Conservation (phyloP, 1,139 yeast species). For the Sugiyamaella novakii region DNA sequence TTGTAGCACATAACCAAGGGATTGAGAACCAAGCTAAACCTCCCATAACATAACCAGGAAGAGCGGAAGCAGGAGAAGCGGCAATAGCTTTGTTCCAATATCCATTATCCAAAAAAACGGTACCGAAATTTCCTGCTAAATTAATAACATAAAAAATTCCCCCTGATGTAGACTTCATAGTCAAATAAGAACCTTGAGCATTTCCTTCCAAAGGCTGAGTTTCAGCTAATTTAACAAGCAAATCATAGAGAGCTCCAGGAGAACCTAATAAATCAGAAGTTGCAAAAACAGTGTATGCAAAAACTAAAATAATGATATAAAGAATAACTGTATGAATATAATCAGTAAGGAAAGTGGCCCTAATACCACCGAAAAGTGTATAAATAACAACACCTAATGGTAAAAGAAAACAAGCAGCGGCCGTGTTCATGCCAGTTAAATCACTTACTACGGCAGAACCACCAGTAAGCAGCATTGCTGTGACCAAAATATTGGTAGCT, state of each 20-base stretch:
- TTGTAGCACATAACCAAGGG: conserved; percentile 78
- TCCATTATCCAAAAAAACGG: conserved; percentile 86
- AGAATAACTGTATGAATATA: conserved; percentile 68
- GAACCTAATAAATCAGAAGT: conserved; percentile 73
- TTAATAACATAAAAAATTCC: conserved; percentile 85
- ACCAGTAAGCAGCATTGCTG: conserved; percentile 78
- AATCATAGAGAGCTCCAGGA: conserved; percentile 77
- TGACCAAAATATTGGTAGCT: conserved; percentile 83
- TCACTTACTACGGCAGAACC: conserved; percentile 76
- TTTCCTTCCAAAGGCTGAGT: conserved; percentile 57
- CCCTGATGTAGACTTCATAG: conserved; percentile 64
- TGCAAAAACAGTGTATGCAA: conserved; percentile 42
- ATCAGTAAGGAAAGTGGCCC: conserved; percentile 87
- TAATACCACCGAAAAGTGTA: conserved; percentile 86
- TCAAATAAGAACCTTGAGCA: conserved; percentile 70
- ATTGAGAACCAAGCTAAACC: conserved; percentile 93
- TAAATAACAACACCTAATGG: conserved; percentile 84
- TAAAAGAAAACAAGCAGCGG: conserved; percentile 76
- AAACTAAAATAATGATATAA: conserved; percentile 43
- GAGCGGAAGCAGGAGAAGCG: conserved; percentile 77
- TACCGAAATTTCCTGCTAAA: conserved; percentile 84
- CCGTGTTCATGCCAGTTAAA: conserved; percentile 74
- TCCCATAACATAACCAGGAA: conserved; percentile 89
- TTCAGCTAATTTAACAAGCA: conserved; percentile 55
- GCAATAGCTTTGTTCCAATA: conserved; percentile 87